Conservation (phyloP, 495 filamentous ascomycete genomes). For the Lasiosphaeria hispida region DNA sequence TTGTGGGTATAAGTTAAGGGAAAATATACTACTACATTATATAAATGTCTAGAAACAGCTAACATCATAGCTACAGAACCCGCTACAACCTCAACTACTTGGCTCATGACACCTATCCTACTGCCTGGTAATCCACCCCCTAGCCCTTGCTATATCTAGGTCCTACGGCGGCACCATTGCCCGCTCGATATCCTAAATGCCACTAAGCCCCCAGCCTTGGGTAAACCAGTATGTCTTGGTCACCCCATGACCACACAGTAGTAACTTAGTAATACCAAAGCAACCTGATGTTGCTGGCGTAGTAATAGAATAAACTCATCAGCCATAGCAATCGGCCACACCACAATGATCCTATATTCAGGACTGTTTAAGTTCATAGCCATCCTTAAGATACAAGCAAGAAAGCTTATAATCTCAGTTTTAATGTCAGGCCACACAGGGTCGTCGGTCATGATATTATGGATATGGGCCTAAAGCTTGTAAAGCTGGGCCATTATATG, state of each 20-base stretch:
- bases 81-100: too few species aligned
- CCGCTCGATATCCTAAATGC: slow-evolving; percentile 22
- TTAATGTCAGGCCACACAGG: slow-evolving; percentile 10
- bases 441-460: neutral
- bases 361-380: slow-evolving; percentile 1
- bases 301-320: slow-evolving; percentile 21
- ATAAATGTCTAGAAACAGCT: too few species aligned
- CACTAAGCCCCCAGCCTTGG: slow-evolving; percentile 22
- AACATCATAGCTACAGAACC: too few species aligned
- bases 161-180: too few species aligned
- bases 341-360: slow-evolving; percentile 23
- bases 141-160: too few species aligned
- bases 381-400: slow-evolving; percentile 7
- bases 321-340: slow-evolving; percentile 27
- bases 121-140: too few species aligned
- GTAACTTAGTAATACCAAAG: slow-evolving; percentile 25
- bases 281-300: slow-evolving; percentile 19
- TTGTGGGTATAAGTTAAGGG: too few species aligned
- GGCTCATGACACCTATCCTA: too few species aligned
- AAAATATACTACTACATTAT: too few species aligned
- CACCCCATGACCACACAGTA: slow-evolving; percentile 28
- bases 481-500: slow-evolving; percentile 12
- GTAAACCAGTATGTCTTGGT: slow-evolving; percentile 29
- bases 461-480: slow-evolving; percentile 2
- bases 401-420: slow-evolving; percentile 12